phyloP scores from a whole-genome alignment of 2,329 filamentous ascomycete genomes.

The Aspergillus felis region DNA sequence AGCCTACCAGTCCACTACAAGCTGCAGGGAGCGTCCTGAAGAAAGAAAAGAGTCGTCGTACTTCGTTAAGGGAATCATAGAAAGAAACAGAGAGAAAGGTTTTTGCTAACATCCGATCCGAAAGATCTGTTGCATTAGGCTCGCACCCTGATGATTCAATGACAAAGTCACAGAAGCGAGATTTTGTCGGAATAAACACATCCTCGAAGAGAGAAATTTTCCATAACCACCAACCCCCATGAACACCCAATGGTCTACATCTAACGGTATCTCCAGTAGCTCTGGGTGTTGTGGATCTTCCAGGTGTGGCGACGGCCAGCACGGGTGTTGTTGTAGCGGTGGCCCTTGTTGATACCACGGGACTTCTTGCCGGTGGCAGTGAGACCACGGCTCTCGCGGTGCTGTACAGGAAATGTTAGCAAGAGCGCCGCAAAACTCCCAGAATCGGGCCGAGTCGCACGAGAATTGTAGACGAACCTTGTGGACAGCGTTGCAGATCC shows the following conservation, averaged over 20 bases:
- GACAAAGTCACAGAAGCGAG: slow-evolving; percentile 26
- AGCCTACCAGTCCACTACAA: slow-evolving; percentile 5
- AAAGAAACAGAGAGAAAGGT: slow-evolving; percentile 31
- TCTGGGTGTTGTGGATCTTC: slow-evolving; percentile 99
- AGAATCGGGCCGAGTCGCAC: not conserved
- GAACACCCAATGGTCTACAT: slow-evolving; percentile 24
- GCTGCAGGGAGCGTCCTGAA: slow-evolving; percentile 14
- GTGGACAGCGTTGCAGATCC: slow-evolving; percentile 99
- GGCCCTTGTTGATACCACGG: slow-evolving; percentile 98
- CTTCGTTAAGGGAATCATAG: slow-evolving; percentile 33
- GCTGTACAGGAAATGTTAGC: slow-evolving; percentile 47
- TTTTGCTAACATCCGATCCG: slow-evolving; percentile 38
- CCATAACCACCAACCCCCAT: slow-evolving; percentile 26
- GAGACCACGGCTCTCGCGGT: slow-evolving; percentile 96
- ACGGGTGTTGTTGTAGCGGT: slow-evolving; percentile 97
- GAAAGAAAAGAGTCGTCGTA: slow-evolving; percentile 31
- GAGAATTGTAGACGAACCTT: slow-evolving; percentile 52
- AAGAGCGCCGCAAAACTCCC: not conserved
- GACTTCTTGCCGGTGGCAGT: slow-evolving; percentile 99
- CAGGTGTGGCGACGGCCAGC: slow-evolving; percentile 99
- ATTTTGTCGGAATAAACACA: slow-evolving; percentile 33
- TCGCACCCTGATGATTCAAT: slow-evolving; percentile 27
- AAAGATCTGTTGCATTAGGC: slow-evolving; percentile 35
- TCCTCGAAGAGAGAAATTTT: slow-evolving; percentile 28
- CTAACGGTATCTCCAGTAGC: slow-evolving; percentile 95